phyloP scores from a whole-genome alignment of 495 filamentous ascomycete species.

The Penicillium herquei region DNA sequence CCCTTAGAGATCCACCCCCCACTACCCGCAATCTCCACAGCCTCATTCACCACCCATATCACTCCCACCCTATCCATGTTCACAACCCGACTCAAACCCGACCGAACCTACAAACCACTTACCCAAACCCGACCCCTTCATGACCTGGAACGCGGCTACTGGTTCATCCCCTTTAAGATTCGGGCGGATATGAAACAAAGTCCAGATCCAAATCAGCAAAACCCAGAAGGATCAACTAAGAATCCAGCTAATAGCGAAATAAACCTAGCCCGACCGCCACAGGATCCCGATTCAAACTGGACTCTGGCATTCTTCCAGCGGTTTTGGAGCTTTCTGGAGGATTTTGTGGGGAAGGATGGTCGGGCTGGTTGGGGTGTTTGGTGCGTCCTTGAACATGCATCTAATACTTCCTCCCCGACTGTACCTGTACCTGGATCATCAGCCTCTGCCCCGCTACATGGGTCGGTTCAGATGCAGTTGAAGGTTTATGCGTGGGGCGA shows the following conservation, averaged over 20 bases:
- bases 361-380: slow-evolving; percentile 68
- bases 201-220: neutral
- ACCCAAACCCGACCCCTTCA: slow-evolving; percentile 49
- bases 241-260: neutral
- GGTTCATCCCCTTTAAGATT: slow-evolving; percentile 53
- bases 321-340: slow-evolving; percentile 61
- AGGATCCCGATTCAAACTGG: slow-evolving; percentile 17
- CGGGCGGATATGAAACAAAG: neutral
- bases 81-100: slow-evolving; percentile 47
- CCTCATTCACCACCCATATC: slow-evolving; percentile 46
- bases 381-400: slow-evolving; percentile 38
- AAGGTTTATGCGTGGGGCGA: slow-evolving; percentile 68
- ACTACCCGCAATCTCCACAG: slow-evolving; percentile 39
- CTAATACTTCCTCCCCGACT: no score
- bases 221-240: neutral
- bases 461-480: slow-evolving; percentile 24
- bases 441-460: neutral
- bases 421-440: neutral
- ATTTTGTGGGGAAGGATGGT: slow-evolving; percentile 54
- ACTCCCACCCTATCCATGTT: slow-evolving; percentile 56
- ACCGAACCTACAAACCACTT: slow-evolving; percentile 51
- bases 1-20: slow-evolving; percentile 45
- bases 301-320: slow-evolving; percentile 29
- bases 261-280: neutral
- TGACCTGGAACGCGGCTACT: slow-evolving; percentile 65